phyloP scores from a whole-genome alignment of 202 grass and related monocot species.

The Setaria italica region DNA sequence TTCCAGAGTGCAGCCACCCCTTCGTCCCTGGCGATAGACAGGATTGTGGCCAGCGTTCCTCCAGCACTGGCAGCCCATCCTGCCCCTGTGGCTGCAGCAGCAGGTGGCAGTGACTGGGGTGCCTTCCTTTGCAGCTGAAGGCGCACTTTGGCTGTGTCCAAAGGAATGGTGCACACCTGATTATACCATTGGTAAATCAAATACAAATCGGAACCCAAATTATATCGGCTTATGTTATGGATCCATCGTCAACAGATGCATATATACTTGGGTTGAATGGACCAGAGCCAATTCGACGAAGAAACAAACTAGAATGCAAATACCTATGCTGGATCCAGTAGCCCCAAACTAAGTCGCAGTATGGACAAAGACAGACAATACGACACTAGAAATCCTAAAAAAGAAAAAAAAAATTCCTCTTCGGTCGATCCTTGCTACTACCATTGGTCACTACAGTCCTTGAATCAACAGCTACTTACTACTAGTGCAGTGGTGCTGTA shows the following conservation, averaged over 20 bases:
- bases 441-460: neutral
- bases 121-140: constrained; percentile 92
- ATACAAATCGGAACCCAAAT: neutral
- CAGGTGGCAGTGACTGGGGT: neutral
- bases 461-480: no score
- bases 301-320: neutral
- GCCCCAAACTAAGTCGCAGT: neutral
- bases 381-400: neutral
- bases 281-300: neutral
- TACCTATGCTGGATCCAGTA: neutral
- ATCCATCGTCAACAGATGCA: neutral
- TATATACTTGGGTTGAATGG: neutral
- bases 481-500: no score
- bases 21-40: constrained; percentile 72
- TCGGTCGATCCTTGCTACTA: neutral
- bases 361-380: neutral
- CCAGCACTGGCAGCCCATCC: neutral
- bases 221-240: neutral
- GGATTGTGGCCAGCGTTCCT: constrained; percentile 71
- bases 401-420: neutral
- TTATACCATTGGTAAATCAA: constrained; percentile 42
- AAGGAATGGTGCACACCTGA: constrained; percentile 89
- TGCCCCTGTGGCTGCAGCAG: neutral
- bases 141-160: constrained; percentile 94
- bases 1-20: constrained; percentile 82